phyloP scores from a whole-genome alignment of 192 early-diverging fungal genomes.

The Gonapodya prolifera region DNA sequence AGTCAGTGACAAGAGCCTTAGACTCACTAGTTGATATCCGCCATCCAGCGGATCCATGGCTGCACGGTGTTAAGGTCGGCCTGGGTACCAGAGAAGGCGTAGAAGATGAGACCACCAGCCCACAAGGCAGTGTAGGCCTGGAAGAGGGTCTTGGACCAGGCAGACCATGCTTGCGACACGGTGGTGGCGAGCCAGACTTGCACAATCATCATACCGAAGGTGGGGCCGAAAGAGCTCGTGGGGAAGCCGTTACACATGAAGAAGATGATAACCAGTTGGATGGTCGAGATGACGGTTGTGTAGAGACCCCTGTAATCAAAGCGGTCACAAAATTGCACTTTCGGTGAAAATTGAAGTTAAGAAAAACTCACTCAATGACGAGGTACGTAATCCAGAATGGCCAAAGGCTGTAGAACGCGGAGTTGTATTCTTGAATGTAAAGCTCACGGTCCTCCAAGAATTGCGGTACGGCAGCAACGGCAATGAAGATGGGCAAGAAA shows the following conservation, averaged over 20 bases:
- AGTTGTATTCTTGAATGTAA: neutral
- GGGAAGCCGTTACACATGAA: neutral
- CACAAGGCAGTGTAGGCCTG: constrained; percentile 5
- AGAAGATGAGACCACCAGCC: constrained; percentile 4
- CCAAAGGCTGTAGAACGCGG: neutral
- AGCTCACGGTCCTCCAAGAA: constrained; percentile 6
- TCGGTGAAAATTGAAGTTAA: neutral
- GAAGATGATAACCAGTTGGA: constrained; percentile 2
- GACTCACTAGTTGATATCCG: constrained; percentile 4
- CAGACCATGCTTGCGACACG: neutral
- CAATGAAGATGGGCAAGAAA: constrained; percentile 2
- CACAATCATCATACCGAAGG: neutral
- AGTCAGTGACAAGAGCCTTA: too few species aligned
- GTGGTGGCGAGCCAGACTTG: constrained; percentile 3
- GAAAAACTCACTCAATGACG: constrained; percentile 3
- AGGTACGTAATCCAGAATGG: constrained; percentile 6
- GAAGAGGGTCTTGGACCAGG: constrained; percentile 5
- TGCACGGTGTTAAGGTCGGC: neutral
- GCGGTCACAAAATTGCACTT: neutral
- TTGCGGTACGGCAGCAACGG: constrained; percentile 4
- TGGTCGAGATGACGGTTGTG: neutral
- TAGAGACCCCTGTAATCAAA: neutral
- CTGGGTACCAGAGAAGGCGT: constrained; percentile 6
- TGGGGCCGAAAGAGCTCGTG: neutral
- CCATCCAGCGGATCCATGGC: neutral